phyloP scores from a whole-genome alignment of 116 monocot genomes.

The Phalaenopsis hybrid region DNA sequence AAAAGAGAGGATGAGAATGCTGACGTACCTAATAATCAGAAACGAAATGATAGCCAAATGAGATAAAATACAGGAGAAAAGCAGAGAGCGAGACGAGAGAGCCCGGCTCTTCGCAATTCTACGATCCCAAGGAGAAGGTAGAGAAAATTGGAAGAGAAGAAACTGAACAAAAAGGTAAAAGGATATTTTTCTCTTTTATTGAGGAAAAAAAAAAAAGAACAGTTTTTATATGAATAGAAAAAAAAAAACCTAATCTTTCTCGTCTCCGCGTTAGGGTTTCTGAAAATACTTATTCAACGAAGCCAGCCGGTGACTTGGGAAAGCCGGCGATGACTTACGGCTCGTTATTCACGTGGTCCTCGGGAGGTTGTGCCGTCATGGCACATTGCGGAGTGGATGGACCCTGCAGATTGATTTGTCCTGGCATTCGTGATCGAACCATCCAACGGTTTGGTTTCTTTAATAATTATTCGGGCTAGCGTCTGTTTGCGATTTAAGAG shows the following conservation, averaged over 20 bases:
- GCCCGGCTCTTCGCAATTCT: not conserved
- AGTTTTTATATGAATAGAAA: not conserved
- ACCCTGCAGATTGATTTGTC: too few relatives aligned
- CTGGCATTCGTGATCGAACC: too few relatives aligned
- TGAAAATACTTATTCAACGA: not conserved
- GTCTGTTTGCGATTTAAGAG: too few relatives aligned
- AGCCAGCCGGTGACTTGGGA: slow-evolving; percentile 1
- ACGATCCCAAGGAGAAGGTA: too few relatives aligned
- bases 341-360: not conserved
- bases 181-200: not conserved
- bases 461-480: too few relatives aligned
- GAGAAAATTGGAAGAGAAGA: not conserved
- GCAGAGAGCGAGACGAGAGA: too few relatives aligned
- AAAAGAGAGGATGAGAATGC: not conserved
- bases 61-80: not conserved
- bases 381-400: not conserved
- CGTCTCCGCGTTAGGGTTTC: not conserved
- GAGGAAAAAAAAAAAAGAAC: not conserved
- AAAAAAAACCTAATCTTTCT: not conserved
- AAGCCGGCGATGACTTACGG: not conserved
- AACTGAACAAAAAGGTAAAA: not conserved
- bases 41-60: not conserved
- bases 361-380: not conserved
- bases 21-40: slow-evolving; percentile 3
- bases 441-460: too few relatives aligned